Conservation (phyloP, 139 green algal genomes). For the Diplosphaera chodatii region DNA sequence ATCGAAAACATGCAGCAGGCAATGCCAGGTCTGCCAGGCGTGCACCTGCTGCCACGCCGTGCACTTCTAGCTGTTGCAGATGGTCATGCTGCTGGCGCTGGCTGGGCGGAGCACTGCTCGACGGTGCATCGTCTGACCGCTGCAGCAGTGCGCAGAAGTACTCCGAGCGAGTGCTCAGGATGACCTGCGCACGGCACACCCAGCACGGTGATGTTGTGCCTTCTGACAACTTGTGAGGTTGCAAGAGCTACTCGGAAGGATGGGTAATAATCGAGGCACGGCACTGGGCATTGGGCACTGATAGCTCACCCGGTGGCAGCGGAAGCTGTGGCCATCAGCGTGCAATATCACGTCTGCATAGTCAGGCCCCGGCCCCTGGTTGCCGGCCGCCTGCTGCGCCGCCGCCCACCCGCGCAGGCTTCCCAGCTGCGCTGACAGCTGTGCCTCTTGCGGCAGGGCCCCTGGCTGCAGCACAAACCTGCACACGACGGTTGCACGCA, state of each 20-base stretch:
- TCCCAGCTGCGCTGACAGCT: constrained; percentile 9
- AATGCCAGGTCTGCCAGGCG: neutral
- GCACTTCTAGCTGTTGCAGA: neutral
- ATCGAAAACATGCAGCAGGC: too few relatives aligned
- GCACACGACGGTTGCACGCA: neutral
- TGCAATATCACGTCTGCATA: constrained; percentile 16
- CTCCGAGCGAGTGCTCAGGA: constrained; percentile 21
- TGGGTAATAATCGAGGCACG: too few relatives aligned
- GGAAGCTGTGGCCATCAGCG: neutral
- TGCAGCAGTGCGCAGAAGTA: constrained; percentile 14
- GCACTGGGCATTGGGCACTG: neutral
- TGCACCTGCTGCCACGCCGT: neutral
- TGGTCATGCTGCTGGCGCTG: neutral
- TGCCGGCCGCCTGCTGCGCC: neutral
- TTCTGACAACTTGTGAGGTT: too few relatives aligned
- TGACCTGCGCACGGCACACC: constrained; percentile 4
- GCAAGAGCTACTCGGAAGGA: too few relatives aligned
- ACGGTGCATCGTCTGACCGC: neutral
- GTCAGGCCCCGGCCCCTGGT: neutral
- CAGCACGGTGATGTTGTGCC: too few relatives aligned
- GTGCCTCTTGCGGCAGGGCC: constrained; percentile 3
- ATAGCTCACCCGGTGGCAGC: constrained; percentile 9
- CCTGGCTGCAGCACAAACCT: constrained; percentile 25
- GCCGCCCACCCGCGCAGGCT: neutral
- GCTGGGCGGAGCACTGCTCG: too few relatives aligned